Evolutionary conservation across 192 early-diverging fungal species (phyloP).

Genomic region (Backusella circina): DNA sequence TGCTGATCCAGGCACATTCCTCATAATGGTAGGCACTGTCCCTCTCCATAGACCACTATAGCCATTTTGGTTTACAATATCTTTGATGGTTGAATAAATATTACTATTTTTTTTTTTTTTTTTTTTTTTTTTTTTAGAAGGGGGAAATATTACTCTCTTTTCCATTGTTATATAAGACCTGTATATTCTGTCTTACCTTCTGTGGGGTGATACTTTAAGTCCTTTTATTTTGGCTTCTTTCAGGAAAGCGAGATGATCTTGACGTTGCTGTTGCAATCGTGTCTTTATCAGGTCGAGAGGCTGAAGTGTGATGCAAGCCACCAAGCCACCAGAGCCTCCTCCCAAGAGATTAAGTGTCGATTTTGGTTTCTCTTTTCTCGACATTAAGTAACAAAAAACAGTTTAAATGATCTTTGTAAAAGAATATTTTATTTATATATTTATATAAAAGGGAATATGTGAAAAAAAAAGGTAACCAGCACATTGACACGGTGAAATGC

Average conservation of each 20-base stretch:
- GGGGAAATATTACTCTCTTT: no score
- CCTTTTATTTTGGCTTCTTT: constrained; percentile 37
- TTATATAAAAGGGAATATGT: background rate
- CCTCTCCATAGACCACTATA: constrained; percentile 73
- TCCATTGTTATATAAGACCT: no score
- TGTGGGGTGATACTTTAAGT: constrained; percentile 35
- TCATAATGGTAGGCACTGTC: constrained; percentile 65
- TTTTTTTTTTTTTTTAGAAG: no score
- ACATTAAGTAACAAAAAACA: background rate
- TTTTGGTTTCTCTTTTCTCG: background rate
- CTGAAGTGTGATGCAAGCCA: constrained; percentile 77
- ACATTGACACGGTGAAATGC: background rate
- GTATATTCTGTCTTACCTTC: constrained; percentile 34
- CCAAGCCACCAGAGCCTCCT: constrained; percentile 73
- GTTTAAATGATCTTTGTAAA: no score
- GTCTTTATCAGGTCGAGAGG: constrained; percentile 88
- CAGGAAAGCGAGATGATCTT: constrained; percentile 47
- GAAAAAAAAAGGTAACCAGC: background rate
- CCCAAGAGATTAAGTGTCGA: constrained; percentile 60
- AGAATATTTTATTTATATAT: background rate
- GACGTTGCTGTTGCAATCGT: constrained; percentile 65
- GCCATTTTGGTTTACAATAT: constrained; percentile 54
- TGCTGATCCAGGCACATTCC: constrained; percentile 66
- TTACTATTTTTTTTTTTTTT: constrained; percentile 38
- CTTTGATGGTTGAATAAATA: constrained; percentile 50